These are phyloP conservation scores for Beta vulgaris DNA, from an alignment of 148 eudicot species.

Conservation along the genomic window DNA sequence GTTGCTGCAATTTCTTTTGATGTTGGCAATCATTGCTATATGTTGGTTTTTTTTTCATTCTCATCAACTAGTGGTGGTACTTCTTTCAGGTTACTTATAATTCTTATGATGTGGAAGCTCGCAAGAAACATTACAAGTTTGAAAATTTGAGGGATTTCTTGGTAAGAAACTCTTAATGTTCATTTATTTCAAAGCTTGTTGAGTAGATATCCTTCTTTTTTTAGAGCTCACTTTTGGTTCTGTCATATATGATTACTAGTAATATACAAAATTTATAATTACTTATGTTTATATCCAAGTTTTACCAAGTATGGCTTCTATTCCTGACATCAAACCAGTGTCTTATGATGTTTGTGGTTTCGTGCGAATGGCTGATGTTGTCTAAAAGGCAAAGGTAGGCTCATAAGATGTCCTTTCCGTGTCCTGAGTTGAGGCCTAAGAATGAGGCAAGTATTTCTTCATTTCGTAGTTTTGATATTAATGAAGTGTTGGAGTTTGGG, in stretches of 20 bases:
- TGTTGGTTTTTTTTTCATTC: not conserved
- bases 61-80: not conserved
- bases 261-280: conserved; percentile 3
- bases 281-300: conserved; percentile 42
- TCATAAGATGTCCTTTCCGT: not conserved
- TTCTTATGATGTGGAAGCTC: conserved; percentile 76
- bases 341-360: conserved; percentile 90
- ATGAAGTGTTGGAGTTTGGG: conserved; percentile 90
- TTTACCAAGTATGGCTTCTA: conserved; percentile 94
- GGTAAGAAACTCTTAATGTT: conserved; percentile 39
- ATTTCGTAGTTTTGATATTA: conserved; percentile 81
- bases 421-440: conserved; percentile 31
- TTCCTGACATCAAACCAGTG: conserved; percentile 78
- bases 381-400: conserved; percentile 72
- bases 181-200: not conserved
- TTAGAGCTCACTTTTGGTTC: conserved; percentile 3
- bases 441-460: conserved; percentile 44
- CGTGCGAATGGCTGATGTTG: conserved; percentile 63
- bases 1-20: not conserved
- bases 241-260: not conserved
- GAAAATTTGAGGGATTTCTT: conserved; percentile 60
- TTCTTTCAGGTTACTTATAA: conserved; percentile 75
- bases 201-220: not conserved
- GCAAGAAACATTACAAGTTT: conserved; percentile 89
- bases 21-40: not conserved